Evolutionary conservation across 2,329 filamentous ascomycete genomes (phyloP), one percentile per base, ranked within the genome.

Genomic region (Neophaeococcomyces mojaviensis): DNA sequence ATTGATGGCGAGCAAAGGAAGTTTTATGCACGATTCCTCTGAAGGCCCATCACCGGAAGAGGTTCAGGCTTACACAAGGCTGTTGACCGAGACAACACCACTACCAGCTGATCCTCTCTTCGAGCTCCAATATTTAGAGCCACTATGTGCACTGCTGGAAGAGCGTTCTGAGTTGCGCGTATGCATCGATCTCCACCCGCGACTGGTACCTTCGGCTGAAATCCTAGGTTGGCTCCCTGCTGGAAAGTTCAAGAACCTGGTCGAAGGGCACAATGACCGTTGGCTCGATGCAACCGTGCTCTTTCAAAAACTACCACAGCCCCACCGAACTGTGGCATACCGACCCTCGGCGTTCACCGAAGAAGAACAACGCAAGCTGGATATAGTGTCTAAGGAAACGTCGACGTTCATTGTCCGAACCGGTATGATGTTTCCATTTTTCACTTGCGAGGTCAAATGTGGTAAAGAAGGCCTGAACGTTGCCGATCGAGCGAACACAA

Each of bases 401-500:
- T 50, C 45, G 2, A 37, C 34, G 31, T 49, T 43, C 34, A 47
- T 36, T 7, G 39, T 44, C 24, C 38, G 44, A 2, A 38, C 43
- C 41, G 38, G 44, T 24, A 73, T 74, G 61, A 70, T 68, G 58
- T 73, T 76, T 50, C 70, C 70, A 2, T 76, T 74, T 51, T 58
- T 76, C 0, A 66, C 67, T 0, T 70, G 65, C 56, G 68, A 76
- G 54, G 69, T 72, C 1, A 73, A 73, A 55, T 71, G 66, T 49
- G 63, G 68, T 36, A 55, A 58, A 16, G 57, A 52, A 32, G 60
- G 53, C 1, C 66, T 54, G 50, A 56, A 61, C 34, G 50, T 58
- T 35, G 57, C 62, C 9, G 53, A 61, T 49, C 52, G 55, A 50
- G 60, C 50, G n/a, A 58, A 59, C 38, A 51, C 54, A 15, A 52